Percentiles rank a stretch among this genome's conserved stretches.
Conservation (phyloP, 306 rosid species). For the Cucurbita argyrosperma region DNA sequence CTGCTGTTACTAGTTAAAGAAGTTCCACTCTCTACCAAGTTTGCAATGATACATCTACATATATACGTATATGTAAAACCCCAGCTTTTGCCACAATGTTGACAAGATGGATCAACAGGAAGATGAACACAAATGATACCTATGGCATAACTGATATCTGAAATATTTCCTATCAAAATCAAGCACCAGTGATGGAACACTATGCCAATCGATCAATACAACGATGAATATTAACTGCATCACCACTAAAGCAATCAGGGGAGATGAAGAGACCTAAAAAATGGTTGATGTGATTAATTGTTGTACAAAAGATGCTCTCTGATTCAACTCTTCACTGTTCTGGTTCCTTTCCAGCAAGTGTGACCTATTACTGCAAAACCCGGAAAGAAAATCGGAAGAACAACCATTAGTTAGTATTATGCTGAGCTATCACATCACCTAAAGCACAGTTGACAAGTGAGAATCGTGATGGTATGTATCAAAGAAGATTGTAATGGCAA, state of each 20-base stretch:
- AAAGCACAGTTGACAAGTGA: not conserved
- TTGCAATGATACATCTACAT: not conserved
- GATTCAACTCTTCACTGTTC: slow-evolving; percentile 45
- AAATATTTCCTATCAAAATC: slow-evolving; percentile 17
- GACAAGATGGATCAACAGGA: not conserved
- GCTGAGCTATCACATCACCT: not conserved
- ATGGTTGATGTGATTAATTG: slow-evolving; percentile 53
- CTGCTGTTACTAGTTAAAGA: not conserved
- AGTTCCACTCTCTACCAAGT: not conserved
- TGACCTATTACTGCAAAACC: slow-evolving; percentile 27
- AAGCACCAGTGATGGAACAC: slow-evolving; percentile 19
- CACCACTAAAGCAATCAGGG: not conserved
- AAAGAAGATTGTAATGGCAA: not conserved
- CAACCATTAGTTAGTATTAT: not conserved
- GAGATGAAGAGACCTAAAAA: slow-evolving; percentile 14
- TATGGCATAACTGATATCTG: slow-evolving; percentile 1
- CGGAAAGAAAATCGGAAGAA: slow-evolving; percentile 7
- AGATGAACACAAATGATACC: not conserved
- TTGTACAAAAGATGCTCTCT: slow-evolving; percentile 55
- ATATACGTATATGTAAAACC: not conserved
- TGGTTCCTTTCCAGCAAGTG: slow-evolving; percentile 15
- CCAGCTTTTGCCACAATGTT: not conserved
- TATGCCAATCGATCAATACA: slow-evolving; percentile 10
- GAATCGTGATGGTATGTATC: not conserved
- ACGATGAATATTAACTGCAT: not conserved